Evolutionary conservation across 106 monocot species (phyloP), one percentile per base, ranked within the genome.

Genomic region (Allium cepa): DNA sequence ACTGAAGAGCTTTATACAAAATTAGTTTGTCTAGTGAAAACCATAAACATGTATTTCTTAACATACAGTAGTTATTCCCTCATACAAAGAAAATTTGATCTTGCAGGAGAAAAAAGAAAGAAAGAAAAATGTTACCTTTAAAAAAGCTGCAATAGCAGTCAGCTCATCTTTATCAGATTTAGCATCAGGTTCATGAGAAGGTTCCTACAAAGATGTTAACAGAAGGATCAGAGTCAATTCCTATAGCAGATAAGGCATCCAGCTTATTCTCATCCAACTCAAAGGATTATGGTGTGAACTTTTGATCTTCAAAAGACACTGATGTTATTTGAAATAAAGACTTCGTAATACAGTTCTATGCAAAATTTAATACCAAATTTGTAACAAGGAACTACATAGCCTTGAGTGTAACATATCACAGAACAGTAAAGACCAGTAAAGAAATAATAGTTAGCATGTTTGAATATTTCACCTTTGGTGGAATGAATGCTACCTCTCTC

Each of bases 401-500:
- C 15, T 55, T 7, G 53, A 15, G 15, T 11, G 53, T 55, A 15
- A 55, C 11, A 55, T 55, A 55, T 55, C 11, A 15, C 3, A 3
- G 53, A 12, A 55, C 3, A 6, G 53, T 2, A 12, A 55, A 55
- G 53, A 8, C 1, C 13, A 12, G 53, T 49, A 56, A 16, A 5
- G 9, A 50, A 49, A 68, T 11, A 68, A 8, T 45, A 36, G 13
- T 50, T 11, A 48, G 26, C n/a, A 12, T 47, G 11, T 48, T 76
- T 59, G 14, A 4, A 53, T 53, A 4, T 11, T 7, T 8, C 66
- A 91, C 96, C 92, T 92, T 92, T 4, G 92, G 96, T 51, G 92
- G 92, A 75, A 97, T 71, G 74, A 97, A 97, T 47, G 97, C 86
- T 77, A 88, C 84, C 16, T 89, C 97, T 72, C 96, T 77, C 68